Conservation (phyloP, 169 alveolate genomes). For the Eimeria brunetti region DNA sequence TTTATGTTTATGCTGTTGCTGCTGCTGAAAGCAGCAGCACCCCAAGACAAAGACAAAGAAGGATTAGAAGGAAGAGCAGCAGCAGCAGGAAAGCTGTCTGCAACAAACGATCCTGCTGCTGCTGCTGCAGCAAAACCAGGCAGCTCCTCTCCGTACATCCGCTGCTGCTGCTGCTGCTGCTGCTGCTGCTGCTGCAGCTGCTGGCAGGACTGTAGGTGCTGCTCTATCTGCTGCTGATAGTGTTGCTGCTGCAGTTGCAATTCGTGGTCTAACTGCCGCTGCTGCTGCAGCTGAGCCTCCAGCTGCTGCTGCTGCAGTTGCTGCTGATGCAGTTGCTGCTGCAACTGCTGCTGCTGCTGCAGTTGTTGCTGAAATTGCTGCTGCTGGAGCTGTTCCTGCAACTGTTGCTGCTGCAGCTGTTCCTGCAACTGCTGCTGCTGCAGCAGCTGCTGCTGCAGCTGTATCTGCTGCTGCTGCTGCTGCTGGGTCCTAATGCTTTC, state of each 20-base stretch:
- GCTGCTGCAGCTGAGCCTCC: constrained; percentile 3
- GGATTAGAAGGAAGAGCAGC: constrained; percentile 2
- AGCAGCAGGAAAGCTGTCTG: neutral
- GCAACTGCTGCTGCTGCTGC: neutral
- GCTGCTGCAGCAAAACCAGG: neutral
- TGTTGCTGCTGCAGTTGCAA: neutral
- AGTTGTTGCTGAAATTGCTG: neutral
- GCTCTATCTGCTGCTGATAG: neutral
- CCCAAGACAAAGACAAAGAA: neutral
- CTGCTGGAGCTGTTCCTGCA: neutral
- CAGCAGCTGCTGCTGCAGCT: neutral
- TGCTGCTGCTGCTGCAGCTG: neutral
- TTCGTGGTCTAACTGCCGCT: neutral
- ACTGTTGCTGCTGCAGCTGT: constrained; percentile 6
- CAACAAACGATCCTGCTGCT: neutral
- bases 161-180: constrained; percentile 28
- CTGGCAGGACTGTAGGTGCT: neutral
- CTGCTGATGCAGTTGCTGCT: neutral
- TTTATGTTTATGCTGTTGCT: too few relatives aligned
- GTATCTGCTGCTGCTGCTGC: neutral
- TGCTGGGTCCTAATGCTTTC: neutral
- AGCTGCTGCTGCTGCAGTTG: constrained; percentile 8
- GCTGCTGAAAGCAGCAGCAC: constrained; percentile 9
- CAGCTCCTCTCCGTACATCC: neutral
- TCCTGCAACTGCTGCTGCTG: constrained; percentile 6